These are phyloP conservation scores for Pseudophaeomoniella oleicola DNA, from an alignment of 2,329 filamentous ascomycete genomes.

Conservation along the genomic window DNA sequence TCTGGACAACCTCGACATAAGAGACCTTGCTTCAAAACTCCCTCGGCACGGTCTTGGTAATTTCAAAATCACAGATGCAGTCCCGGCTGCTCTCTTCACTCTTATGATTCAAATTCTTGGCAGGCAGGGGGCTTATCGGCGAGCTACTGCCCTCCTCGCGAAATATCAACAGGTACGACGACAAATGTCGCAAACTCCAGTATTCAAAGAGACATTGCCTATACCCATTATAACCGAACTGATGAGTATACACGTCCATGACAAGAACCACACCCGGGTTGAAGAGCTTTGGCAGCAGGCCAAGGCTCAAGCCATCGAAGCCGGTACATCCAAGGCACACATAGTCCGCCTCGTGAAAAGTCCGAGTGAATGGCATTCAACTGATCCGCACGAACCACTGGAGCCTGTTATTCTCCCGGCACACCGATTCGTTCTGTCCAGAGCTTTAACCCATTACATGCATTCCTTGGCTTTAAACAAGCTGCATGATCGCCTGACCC, in stretches of 20 bases:
- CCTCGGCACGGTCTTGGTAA: neutral
- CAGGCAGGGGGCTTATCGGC: neutral
- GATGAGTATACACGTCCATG: conserved; percentile 51
- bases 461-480: conserved; percentile 37
- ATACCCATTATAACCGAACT: conserved; percentile 46
- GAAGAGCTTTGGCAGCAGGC: conserved; percentile 52
- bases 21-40: neutral
- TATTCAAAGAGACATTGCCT: conserved; percentile 25
- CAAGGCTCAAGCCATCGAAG: conserved; percentile 35
- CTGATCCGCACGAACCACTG: neutral
- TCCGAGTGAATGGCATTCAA: neutral
- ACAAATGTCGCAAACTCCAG: too few species aligned
- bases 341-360: neutral
- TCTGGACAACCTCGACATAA: neutral
- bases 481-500: conserved; percentile 35
- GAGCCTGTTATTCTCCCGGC: too few species aligned
- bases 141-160: neutral
- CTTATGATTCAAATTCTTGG: neutral
- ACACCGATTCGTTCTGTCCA: conserved; percentile 35
- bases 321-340: conserved; percentile 17
- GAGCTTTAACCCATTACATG: conserved; percentile 37
- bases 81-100: neutral
- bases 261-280: conserved; percentile 45
- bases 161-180: too few species aligned
- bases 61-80: neutral